Conservation (phyloP, 805 yeast species). For the Lipomyces anomalus region DNA sequence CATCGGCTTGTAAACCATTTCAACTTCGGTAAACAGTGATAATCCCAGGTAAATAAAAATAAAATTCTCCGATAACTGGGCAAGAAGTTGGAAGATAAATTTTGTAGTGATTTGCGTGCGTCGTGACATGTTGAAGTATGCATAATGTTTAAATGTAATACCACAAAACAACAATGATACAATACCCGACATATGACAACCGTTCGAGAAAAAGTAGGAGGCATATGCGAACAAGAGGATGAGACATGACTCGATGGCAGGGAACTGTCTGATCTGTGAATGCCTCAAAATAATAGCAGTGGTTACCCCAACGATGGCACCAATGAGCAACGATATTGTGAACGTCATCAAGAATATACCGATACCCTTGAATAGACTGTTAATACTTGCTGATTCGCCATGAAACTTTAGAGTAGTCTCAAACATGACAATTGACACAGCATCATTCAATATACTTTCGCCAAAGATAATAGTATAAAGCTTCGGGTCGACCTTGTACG, state of each 20-base stretch:
- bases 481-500: constrained; percentile 97
- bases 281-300: constrained; percentile 89
- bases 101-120: constrained; percentile 95
- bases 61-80: constrained; percentile 93
- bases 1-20: constrained; percentile 87
- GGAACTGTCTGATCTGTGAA: constrained; percentile 86
- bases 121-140: constrained; percentile 95
- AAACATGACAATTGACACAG: constrained; percentile 97
- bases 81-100: constrained; percentile 87
- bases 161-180: constrained; percentile 86
- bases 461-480: constrained; percentile 96
- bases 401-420: constrained; percentile 96
- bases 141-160: constrained; percentile 92
- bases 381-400: constrained; percentile 69
- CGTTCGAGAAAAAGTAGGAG: constrained; percentile 94
- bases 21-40: constrained; percentile 92
- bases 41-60: constrained; percentile 92
- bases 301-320: constrained; percentile 77
- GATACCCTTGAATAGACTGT: constrained; percentile 85
- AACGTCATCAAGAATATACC: constrained; percentile 91
- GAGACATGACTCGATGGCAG: constrained; percentile 94
- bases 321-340: constrained; percentile 83
- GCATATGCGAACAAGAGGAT: constrained; percentile 89
- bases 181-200: constrained; percentile 96
- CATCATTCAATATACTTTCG: constrained; percentile 91